Percentiles rank a stretch among this genome's conserved stretches.
phyloP scores from a whole-genome alignment of 345 rosid genomes.

The Kandelia obovata region DNA sequence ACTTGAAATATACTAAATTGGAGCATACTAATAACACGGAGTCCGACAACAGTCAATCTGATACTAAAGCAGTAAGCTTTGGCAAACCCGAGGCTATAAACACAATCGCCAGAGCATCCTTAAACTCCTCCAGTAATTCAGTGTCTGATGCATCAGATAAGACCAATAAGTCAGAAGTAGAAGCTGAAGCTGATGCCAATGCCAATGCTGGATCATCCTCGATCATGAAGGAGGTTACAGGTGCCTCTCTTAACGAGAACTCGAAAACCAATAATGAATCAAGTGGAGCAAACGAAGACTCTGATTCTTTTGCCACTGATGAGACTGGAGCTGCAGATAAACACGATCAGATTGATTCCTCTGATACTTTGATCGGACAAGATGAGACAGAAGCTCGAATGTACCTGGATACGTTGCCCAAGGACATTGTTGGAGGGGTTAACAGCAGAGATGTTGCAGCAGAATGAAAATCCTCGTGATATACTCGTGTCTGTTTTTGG shows the following conservation, averaged over 20 bases:
- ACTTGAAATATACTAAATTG: conserved; percentile 17
- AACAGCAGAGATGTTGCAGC: conserved; percentile 40
- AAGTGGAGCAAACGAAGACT: conserved; percentile 30
- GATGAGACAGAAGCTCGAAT: conserved; percentile 46
- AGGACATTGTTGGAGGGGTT: conserved; percentile 31
- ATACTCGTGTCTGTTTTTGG: conserved; percentile 6
- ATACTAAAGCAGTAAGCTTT: conserved; percentile 24
- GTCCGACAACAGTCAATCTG: conserved; percentile 22
- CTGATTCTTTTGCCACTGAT: conserved; percentile 20
- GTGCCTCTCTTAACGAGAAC: conserved; percentile 25
- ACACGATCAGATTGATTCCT: conserved; percentile 32
- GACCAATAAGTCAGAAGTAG: conserved; percentile 25
- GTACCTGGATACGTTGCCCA: conserved; percentile 52
- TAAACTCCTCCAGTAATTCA: conserved; percentile 27
- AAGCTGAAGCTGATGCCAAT: conserved; percentile 36
- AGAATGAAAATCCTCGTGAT: conserved; percentile 29
- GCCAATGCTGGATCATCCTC: conserved; percentile 35
- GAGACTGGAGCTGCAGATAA: conserved; percentile 24
- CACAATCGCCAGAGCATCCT: conserved; percentile 23
- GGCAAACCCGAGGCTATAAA: conserved; percentile 25
- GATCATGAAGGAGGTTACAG: conserved; percentile 18
- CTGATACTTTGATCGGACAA: conserved; percentile 34
- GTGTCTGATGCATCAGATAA: conserved; percentile 24
- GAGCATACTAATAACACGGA: conserved; percentile 21
- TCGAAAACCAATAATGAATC: conserved; percentile 23